Evolutionary conservation across 495 filamentous ascomycete species (phyloP).

Genomic region (Copromyces sp.): DNA sequence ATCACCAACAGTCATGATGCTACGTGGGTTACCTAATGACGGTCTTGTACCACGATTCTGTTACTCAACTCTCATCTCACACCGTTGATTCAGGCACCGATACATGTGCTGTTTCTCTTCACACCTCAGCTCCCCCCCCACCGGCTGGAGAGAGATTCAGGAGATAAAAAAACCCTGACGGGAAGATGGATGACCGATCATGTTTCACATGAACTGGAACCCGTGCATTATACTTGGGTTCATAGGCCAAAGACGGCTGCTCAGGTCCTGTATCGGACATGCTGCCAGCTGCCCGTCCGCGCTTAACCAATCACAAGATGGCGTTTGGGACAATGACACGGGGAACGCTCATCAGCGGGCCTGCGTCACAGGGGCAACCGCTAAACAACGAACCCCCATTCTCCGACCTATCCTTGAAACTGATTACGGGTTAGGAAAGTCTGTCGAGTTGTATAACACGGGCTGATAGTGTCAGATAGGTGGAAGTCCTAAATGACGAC

Average conservation of each 20-base stretch:
- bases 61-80: not conserved
- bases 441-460: not conserved
- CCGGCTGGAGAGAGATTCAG: not conserved
- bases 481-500: not conserved
- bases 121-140: not conserved
- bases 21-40: not conserved
- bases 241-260: not conserved
- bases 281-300: not conserved
- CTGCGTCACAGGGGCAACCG: slow-evolving; percentile 7
- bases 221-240: not conserved
- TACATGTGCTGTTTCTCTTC: not conserved
- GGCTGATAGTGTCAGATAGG: not conserved
- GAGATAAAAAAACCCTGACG: not conserved
- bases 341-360: slow-evolving; percentile 12
- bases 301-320: slow-evolving; percentile 4
- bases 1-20: not conserved
- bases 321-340: not conserved
- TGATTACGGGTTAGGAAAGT: not conserved
- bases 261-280: not conserved
- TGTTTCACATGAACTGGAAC: not conserved
- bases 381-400: not conserved
- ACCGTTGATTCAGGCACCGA: not conserved
- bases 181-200: not conserved
- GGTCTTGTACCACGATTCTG: not conserved
- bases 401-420: not conserved